These are phyloP conservation scores for Neofusicoccum ribis DNA, from an alignment of 2,329 filamentous ascomycete species.

Conservation along the genomic window DNA sequence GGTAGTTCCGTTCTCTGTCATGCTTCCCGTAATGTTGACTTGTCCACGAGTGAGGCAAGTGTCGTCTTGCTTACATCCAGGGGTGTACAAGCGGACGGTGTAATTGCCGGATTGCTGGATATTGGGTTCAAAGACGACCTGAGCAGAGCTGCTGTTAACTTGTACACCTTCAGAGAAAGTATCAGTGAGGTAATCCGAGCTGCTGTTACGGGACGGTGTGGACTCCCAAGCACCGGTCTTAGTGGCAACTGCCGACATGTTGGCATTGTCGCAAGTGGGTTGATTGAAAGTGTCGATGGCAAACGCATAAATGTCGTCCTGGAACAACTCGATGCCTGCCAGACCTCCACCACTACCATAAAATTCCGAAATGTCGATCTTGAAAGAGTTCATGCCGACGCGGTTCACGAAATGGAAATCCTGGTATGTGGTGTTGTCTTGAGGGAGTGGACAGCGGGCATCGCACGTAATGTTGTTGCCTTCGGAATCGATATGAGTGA, in stretches of 20 bases:
- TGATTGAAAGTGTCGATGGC: conserved; percentile 88
- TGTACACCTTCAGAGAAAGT: conserved; percentile 49
- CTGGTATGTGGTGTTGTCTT: conserved; percentile 69
- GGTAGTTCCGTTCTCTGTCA: conserved; percentile 52
- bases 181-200: conserved; percentile 74
- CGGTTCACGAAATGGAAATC: conserved; percentile 93
- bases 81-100: conserved; percentile 86
- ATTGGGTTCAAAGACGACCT: conserved; percentile 78
- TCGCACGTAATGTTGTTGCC: conserved; percentile 73
- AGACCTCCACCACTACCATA: conserved; percentile 85
- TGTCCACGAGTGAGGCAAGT: conserved; percentile 75
- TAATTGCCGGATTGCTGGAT: conserved; percentile 90
- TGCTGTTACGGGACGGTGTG: conserved; percentile 67
- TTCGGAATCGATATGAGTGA: conserved; percentile 77
- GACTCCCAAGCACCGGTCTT: conserved; percentile 72
- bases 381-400: conserved; percentile 85
- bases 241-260: conserved; percentile 64
- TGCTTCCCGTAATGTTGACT: conserved; percentile 75
- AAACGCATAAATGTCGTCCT: conserved; percentile 82
- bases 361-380: conserved; percentile 81
- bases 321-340: conserved; percentile 81
- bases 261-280: conserved; percentile 70
- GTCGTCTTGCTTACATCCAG: conserved; percentile 79
- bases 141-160: conserved; percentile 46
- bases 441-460: conserved; percentile 77